These are phyloP conservation scores for Bullera alba DNA, from an alignment of 768 basidiomycete species.

Conservation along the genomic window DNA sequence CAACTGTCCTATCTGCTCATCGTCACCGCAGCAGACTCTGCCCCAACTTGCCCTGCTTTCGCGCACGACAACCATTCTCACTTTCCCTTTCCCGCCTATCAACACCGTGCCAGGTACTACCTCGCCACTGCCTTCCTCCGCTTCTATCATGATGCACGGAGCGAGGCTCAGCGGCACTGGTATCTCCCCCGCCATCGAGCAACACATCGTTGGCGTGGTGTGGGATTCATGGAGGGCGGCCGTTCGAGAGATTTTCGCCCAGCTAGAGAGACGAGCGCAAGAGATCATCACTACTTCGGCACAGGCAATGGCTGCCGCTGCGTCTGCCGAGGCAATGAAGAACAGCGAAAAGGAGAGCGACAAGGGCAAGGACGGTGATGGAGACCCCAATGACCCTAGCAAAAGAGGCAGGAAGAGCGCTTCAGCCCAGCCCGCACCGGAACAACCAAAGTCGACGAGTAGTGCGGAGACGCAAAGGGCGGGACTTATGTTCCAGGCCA, in stretches of 20 bases:
- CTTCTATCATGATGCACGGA: constrained; percentile 38
- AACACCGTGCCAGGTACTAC: too few species aligned
- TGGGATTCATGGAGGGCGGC: constrained; percentile 40
- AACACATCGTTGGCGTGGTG: constrained; percentile 38
- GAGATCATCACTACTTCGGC: constrained; percentile 25
- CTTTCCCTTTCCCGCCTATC: constrained; percentile 38
- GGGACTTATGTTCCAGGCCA: constrained; percentile 41
- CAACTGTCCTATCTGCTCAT: constrained; percentile 23
- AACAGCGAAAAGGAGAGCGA: constrained; percentile 1
- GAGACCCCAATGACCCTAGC: neutral
- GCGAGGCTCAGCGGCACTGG: constrained; percentile 37
- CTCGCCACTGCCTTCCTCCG: constrained; percentile 22
- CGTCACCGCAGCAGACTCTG: constrained; percentile 36
- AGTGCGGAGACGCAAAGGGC: constrained; percentile 37
- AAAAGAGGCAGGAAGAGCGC: neutral
- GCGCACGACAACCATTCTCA: constrained; percentile 38
- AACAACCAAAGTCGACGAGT: neutral
- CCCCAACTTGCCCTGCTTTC: constrained; percentile 40
- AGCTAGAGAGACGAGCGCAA: constrained; percentile 34
- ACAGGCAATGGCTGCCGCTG: neutral
- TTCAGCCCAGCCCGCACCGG: neutral
- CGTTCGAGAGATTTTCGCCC: constrained; percentile 33
- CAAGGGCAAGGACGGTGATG: neutral
- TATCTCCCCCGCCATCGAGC: constrained; percentile 35
- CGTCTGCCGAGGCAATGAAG: neutral